Evolutionary conservation across 805 yeast genomes (phyloP), one percentile per base, ranked within the genome.

Genomic region (Wickerhamiella brachini): DNA sequence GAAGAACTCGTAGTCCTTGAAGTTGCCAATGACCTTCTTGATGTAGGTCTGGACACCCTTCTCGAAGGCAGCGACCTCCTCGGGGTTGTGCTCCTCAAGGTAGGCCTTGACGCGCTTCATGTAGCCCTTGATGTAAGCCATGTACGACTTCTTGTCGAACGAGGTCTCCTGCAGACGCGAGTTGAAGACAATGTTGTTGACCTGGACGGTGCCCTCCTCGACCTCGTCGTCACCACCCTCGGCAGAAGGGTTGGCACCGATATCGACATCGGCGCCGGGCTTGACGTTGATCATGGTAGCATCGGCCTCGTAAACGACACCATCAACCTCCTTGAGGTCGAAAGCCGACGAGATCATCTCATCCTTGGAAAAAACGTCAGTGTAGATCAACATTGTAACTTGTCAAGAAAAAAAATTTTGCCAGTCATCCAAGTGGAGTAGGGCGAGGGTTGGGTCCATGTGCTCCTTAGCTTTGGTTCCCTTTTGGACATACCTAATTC

Each of bases 221-320:
- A 80, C 69, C 38, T 84, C 95, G 44, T 72, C 88, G 51, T 68
- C 87, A 70, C 75, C 97, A 62, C 77, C 97, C 76, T 93, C 98
- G 62, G 97, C 97, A 66, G 96, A 87, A 68, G 98, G 97, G 83
- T 93, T 93, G 67, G 95, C 98, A 76, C 98, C 98, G 72, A 93
- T 93, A 73, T 93, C 97, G 64, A 93, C 81, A 69, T 93, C 93
- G 66, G 80, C 97, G 69, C 87, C 85, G 44, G 71, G 69, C 71
- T 79, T 81, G 66, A 93, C 87, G 65, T 76, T 82, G 72, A 93
- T 80, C 93, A 88, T 81, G 66, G 79, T 75, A 76, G 97, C 88
- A 82, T 93, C 86, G 61, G 95, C 97, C 79, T 93, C 98, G 79
- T 78, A 86, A 71, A 93, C 87, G 65, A 78, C 97, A 61, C 78